phyloP scores from a whole-genome alignment of 192 early-diverging fungal genomes.

The Coemansia sp. region DNA sequence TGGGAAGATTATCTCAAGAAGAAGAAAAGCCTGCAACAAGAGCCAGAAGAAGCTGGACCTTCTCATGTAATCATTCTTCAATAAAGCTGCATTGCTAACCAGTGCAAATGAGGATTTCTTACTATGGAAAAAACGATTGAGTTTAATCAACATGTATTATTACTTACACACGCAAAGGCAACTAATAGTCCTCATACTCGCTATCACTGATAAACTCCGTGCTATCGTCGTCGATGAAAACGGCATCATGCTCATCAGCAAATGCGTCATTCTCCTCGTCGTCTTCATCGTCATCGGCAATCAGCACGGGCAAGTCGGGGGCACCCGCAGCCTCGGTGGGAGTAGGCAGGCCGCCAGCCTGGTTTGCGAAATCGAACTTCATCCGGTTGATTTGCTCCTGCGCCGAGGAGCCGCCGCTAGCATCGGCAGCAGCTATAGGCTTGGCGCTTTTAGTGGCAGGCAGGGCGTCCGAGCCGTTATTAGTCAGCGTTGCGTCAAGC shows the following conservation, averaged over 20 bases:
- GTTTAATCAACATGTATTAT: too few species aligned
- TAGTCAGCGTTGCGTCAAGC: background rate
- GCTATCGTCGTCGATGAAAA: too few species aligned
- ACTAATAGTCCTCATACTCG: too few species aligned
- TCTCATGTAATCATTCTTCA: too few species aligned
- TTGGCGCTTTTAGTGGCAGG: too few species aligned
- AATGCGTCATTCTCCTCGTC: background rate
- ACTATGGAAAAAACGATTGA: background rate
- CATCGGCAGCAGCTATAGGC: background rate
- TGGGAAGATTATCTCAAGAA: too few species aligned
- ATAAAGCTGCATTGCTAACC: too few species aligned
- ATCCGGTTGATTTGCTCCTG: slow-evolving; percentile 21
- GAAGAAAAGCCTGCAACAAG: too few species aligned
- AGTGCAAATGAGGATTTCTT: too few species aligned
- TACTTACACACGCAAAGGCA: too few species aligned
- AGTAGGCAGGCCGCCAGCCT: background rate
- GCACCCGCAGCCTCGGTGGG: background rate
- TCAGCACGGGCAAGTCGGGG: background rate
- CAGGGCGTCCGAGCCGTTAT: background rate
- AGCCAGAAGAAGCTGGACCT: too few species aligned
- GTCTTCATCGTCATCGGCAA: slow-evolving; percentile 9
- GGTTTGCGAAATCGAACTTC: slow-evolving; percentile 23
- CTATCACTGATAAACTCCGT: too few species aligned
- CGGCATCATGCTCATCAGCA: background rate
- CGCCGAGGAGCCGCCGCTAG: background rate